Conservation (phyloP, 148 eudicot genomes). For the Vaccinium vitisidaea region DNA sequence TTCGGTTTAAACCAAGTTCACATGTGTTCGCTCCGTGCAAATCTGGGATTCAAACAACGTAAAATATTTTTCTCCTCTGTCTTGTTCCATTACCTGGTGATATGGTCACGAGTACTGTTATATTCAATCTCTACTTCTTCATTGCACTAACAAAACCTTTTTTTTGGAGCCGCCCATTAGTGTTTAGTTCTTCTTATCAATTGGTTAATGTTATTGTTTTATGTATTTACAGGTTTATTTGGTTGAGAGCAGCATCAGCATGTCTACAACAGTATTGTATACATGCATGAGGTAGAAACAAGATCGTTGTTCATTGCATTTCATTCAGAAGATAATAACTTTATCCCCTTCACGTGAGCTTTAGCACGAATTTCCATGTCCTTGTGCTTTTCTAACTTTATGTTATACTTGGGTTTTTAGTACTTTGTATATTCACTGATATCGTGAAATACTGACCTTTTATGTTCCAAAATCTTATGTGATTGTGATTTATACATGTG, state of each 20-base stretch:
- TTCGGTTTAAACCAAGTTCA: conserved; percentile 49
- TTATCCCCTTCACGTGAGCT: neutral
- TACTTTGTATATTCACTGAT: neutral
- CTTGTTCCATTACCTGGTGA: no score
- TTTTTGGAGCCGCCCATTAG: neutral
- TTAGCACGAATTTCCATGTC: neutral
- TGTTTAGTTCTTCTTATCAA: neutral
- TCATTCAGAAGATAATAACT: neutral
- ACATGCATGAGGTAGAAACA: neutral
- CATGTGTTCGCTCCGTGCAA: conserved; percentile 38
- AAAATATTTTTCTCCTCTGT: neutral
- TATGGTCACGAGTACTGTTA: no score
- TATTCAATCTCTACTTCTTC: neutral
- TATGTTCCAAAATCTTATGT: neutral
- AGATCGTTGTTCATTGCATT: neutral
- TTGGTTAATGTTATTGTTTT: neutral
- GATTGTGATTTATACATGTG: neutral
- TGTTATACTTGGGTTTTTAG: neutral
- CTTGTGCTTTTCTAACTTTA: neutral
- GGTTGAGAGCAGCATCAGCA: neutral
- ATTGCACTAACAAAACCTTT: neutral
- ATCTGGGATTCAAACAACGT: conserved; percentile 53
- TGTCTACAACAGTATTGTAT: neutral
- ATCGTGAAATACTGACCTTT: neutral
- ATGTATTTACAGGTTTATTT: neutral